Conservation (phyloP, 2,329 filamentous ascomycete genomes). For the Conoideocrella luteorostrata region DNA sequence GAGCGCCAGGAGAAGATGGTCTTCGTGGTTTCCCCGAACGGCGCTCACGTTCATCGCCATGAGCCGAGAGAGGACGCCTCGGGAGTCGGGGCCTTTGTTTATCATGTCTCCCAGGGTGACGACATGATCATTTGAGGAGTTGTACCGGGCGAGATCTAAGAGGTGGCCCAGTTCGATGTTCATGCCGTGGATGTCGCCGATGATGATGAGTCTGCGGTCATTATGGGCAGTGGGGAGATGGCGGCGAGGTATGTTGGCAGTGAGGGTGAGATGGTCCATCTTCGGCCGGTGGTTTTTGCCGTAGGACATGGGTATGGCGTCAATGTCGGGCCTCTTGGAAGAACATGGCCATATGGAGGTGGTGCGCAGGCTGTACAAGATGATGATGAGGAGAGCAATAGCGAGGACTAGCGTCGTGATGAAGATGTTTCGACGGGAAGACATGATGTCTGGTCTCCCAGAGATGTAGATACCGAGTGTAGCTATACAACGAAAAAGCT, state of each 20-base stretch:
- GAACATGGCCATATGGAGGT: neutral
- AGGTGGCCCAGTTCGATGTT: conserved; percentile 58
- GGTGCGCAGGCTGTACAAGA: neutral
- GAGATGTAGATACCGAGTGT: no score
- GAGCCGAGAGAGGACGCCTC: conserved; percentile 69
- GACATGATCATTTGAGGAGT: conserved; percentile 57
- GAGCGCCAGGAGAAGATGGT: conserved; percentile 68
- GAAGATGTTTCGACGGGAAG: neutral
- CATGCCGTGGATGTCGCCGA: conserved; percentile 94
- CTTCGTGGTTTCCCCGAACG: conserved; percentile 91
- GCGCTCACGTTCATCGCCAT: conserved; percentile 68
- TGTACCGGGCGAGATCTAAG: conserved; percentile 60
- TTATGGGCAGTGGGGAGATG: conserved; percentile 28
- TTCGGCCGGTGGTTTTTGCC: neutral
- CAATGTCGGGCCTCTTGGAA: neutral
- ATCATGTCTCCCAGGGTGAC: conserved; percentile 74
- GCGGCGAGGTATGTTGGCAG: conserved; percentile 23
- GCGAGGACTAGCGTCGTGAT: neutral
- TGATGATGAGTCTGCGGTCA: conserved; percentile 62
- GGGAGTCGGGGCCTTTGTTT: conserved; percentile 78
- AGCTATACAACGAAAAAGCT: no score
- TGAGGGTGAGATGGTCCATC: conserved; percentile 21
- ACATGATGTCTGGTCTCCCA: conserved; percentile 2
- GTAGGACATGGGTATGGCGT: neutral
- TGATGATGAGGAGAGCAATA: neutral